phyloP scores from a whole-genome alignment of 805 yeast genomes.

The Candida parachauliodes region DNA sequence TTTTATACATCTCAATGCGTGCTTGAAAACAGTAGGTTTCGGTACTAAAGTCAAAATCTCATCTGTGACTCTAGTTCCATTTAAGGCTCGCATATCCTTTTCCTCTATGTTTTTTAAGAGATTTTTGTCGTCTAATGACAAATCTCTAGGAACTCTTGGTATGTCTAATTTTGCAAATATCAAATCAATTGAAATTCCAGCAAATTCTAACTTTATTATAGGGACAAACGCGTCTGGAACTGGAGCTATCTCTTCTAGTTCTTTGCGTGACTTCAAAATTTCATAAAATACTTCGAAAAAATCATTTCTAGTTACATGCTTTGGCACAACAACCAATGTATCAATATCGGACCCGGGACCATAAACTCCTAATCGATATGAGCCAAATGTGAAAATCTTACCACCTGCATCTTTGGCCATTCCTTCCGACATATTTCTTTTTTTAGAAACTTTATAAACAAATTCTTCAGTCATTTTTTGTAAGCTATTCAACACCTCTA shows the following conservation, averaged over 20 bases:
- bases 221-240: slow-evolving; percentile 99
- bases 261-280: slow-evolving; percentile 67
- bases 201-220: slow-evolving; percentile 81
- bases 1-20: slow-evolving; percentile 88
- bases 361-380: slow-evolving; percentile 91
- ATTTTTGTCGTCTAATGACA: slow-evolving; percentile 81
- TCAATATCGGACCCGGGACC: slow-evolving; percentile 99
- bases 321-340: slow-evolving; percentile 94
- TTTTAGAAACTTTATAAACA: slow-evolving; percentile 75
- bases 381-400: slow-evolving; percentile 93
- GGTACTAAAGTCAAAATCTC: slow-evolving; percentile 89
- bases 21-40: slow-evolving; percentile 86
- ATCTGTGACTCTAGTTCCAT: slow-evolving; percentile 97
- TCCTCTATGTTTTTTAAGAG: slow-evolving; percentile 85
- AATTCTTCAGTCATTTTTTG: slow-evolving; percentile 78
- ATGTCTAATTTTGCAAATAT: slow-evolving; percentile 80
- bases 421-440: slow-evolving; percentile 92
- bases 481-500: slow-evolving; percentile 63
- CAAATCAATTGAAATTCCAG: slow-evolving; percentile 91
- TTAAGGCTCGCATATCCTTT: slow-evolving; percentile 80
- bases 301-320: slow-evolving; percentile 87
- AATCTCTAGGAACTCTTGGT: slow-evolving; percentile 72
- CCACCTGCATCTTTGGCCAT: slow-evolving; percentile 99
- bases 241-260: slow-evolving; percentile 83
- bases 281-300: slow-evolving; percentile 79